Evolutionary conservation across 1,284 basidiomycete species (phyloP).

Genomic region (Rhizoctonia solani): DNA sequence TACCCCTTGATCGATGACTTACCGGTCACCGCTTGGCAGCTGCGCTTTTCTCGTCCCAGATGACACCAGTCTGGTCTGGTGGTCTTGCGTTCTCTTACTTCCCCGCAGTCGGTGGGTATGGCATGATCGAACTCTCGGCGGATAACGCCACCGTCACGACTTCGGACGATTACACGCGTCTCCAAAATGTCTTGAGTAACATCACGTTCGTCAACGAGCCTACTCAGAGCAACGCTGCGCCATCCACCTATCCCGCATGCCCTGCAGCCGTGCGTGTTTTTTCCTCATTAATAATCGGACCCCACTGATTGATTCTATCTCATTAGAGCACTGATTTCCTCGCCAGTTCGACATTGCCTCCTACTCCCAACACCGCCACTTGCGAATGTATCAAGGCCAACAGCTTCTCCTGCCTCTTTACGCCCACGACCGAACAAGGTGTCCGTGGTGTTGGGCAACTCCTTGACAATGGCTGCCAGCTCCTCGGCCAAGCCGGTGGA

Average conservation of each 20-base stretch:
- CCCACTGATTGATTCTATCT: no score
- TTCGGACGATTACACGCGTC: constrained; percentile 68
- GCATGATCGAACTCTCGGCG: constrained; percentile 75
- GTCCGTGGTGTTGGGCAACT: constrained; percentile 65
- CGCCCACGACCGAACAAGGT: constrained; percentile 66
- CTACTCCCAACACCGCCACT: constrained; percentile 79
- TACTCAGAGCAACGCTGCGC: constrained; percentile 55
- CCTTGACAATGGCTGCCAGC: constrained; percentile 68
- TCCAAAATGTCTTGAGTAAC: constrained; percentile 64
- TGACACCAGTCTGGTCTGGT: constrained; percentile 83
- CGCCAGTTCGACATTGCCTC: constrained; percentile 73
- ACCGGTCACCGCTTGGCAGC: constrained; percentile 43
- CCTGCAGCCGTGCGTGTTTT: constrained; percentile 49
- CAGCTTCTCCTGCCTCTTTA: constrained; percentile 72
- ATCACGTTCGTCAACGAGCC: constrained; percentile 70
- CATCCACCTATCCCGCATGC: constrained; percentile 66
- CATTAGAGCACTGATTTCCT: constrained; percentile 53
- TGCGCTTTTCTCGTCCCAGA: constrained; percentile 71
- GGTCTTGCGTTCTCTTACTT: constrained; percentile 86
- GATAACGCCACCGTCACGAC: constrained; percentile 65
- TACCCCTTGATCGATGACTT: neutral
- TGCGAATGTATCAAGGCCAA: constrained; percentile 74
- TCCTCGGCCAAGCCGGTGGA: constrained; percentile 64
- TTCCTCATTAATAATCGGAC: neutral
- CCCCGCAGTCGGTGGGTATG: constrained; percentile 77